A percentile compares a stretch with the other conserved stretches of the same genome.
Evolutionary conservation across 768 basidiomycete genomes (phyloP).

Genomic region (Amanita jacksonii): DNA sequence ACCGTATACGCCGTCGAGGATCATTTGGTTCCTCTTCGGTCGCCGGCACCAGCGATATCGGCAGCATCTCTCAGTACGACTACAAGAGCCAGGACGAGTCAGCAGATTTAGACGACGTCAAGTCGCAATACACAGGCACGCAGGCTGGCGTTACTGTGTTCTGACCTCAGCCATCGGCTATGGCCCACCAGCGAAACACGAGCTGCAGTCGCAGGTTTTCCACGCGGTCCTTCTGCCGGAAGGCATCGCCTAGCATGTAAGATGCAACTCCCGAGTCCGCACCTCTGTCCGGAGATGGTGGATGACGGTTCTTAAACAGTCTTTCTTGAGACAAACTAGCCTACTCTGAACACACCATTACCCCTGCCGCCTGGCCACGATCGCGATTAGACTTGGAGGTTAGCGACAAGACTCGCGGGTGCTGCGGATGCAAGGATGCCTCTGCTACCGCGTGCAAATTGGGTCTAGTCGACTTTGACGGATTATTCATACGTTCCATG

Average conservation of each 20-base stretch:
- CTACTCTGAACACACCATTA: conserved; percentile 1
- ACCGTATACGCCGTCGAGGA: conserved; percentile 68
- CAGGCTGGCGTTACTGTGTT: conserved; percentile 83
- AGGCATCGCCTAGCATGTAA: not conserved
- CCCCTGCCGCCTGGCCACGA: not conserved
- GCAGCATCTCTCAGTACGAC: conserved; percentile 66
- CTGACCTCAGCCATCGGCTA: conserved; percentile 29
- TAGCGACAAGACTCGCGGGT: not conserved
- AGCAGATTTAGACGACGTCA: conserved; percentile 76
- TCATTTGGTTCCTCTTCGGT: conserved; percentile 66
- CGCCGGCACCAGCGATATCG: conserved; percentile 67
- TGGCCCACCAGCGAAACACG: not conserved
- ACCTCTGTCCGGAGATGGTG: not conserved
- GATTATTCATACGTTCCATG: too few relatives aligned
- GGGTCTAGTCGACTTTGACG: too few relatives aligned
- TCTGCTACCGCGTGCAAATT: too few relatives aligned
- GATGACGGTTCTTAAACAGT: not conserved
- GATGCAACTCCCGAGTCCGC: not conserved
- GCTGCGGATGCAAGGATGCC: too few relatives aligned
- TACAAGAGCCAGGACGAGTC: conserved; percentile 89
- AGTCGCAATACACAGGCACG: conserved; percentile 80
- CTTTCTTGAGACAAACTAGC: conserved; percentile 5
- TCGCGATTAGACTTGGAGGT: not conserved
- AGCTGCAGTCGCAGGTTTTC: not conserved
- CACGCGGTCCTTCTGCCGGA: not conserved